Conservation (phyloP, 2,329 filamentous ascomycete genomes). For the Fusarium sp. region DNA sequence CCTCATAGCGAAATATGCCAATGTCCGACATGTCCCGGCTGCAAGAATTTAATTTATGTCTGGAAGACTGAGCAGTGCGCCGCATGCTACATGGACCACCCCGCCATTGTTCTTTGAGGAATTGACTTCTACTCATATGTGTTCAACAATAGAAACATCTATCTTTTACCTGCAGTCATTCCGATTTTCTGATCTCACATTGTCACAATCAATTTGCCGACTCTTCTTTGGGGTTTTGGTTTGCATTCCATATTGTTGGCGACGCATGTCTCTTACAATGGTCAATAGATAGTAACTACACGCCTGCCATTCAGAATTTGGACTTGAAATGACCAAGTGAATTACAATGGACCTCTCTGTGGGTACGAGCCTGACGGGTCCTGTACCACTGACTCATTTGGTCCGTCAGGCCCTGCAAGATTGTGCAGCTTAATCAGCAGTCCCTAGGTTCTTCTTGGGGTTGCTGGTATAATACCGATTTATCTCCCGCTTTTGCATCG, state of each 20-base stretch:
- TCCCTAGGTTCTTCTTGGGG: not conserved
- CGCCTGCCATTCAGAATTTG: rapidly evolving
- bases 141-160: rapidly evolving
- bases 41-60: not conserved
- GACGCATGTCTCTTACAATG: too few relatives aligned
- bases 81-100: not conserved
- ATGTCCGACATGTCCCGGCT: not conserved
- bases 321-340: not conserved
- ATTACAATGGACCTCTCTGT: not conserved
- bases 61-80: not conserved
- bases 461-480: too few relatives aligned
- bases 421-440: not conserved
- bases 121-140: not conserved
- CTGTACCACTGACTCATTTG: too few relatives aligned
- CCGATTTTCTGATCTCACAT: too few relatives aligned
- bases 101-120: not conserved
- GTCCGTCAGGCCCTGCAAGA: too few relatives aligned
- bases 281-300: not conserved
- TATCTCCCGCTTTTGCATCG: rapidly evolving
- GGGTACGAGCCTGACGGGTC: not conserved
- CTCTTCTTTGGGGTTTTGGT: too few relatives aligned
- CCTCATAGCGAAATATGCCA: not conserved
- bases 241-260: not conserved
- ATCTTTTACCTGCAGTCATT: too few relatives aligned
- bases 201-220: too few relatives aligned